These are phyloP conservation scores for Alternaria solani DNA, from an alignment of 2,329 filamentous ascomycete genomes.

Conservation along the genomic window DNA sequence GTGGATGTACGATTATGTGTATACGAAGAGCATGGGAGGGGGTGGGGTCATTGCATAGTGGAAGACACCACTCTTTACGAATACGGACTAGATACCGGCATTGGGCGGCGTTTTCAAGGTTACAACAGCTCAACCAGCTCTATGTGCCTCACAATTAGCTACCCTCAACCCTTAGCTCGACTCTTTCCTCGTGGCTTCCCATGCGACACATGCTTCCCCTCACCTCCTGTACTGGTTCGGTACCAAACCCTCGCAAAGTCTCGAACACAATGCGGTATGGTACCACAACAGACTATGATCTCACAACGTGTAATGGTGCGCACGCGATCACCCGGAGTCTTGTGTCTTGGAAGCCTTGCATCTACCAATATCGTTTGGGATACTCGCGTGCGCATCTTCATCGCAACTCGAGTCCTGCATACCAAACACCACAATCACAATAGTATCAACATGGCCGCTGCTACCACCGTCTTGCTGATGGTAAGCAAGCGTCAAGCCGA, in stretches of 20 bases:
- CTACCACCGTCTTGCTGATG: neutral
- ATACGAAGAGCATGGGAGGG: neutral
- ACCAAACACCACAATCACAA: neutral
- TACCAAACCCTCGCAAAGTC: slow-evolving; percentile 1
- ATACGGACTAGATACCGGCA: slow-evolving; percentile 15
- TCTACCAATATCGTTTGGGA: neutral
- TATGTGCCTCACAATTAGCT: neutral
- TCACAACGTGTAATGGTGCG: neutral
- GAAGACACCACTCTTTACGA: slow-evolving; percentile 13
- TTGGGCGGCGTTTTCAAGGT: slow-evolving; percentile 21
- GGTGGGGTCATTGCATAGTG: slow-evolving; percentile 10
- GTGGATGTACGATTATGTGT: slow-evolving; percentile 17
- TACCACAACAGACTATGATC: neutral
- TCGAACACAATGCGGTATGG: neutral
- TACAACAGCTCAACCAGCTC: neutral
- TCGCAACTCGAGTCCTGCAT: neutral
- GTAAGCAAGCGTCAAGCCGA: neutral
- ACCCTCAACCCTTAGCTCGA: neutral
- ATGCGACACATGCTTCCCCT: neutral
- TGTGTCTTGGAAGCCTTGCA: neutral
- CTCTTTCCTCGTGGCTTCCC: neutral
- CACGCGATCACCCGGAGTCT: neutral
- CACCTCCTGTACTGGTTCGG: slow-evolving; percentile 11
- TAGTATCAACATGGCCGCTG: neutral
- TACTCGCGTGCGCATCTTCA: neutral